Evolutionary conservation across 2,329 filamentous ascomycete genomes (phyloP), one percentile per base, ranked within the genome.

Genomic region (Alternaria burnsii): DNA sequence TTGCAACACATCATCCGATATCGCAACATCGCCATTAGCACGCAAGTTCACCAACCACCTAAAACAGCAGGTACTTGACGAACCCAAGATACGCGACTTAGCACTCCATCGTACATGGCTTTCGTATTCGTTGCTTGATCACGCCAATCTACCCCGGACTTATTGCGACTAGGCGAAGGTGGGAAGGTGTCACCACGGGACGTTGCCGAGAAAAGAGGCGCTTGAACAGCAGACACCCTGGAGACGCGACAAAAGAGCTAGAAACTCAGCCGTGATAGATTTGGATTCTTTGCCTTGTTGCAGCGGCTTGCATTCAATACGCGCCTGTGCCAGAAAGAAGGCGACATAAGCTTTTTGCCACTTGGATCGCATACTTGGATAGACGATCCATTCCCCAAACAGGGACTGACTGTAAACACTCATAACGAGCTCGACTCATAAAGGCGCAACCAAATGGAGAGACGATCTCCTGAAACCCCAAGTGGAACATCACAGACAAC

Each of bases 161-260:
- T 34, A 7, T 28, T 24, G 52, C 48, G 46, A 61, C 71, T 75
- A 75, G 62, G 58, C 70, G 55, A 51, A 57, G 71, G 55, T 51
- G 28, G 72, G 74, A 74, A 76, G 74, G 74, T 75, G 72, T 38
- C 64, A 74, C 65, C 52, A 61, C 61, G 14, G 36, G 53, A 48
- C 55, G 51, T 61, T 65, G 63, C 65, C 70, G 61, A 63, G 66
- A 62, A 58, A 59, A 62, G 38, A 12, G 34, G 2, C 11, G 20
- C 20, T 5, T 16, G 24, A 28, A 16, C 4, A 28, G 8, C 22
- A 10, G 4, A 24, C 14, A 12, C 32, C 46, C 4, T 38, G 30
- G 20, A 26, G 14, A 20, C 24, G 18, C 30, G 18, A 34, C 44
- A 28, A 34, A 16, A 32, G 44, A 48, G 18, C 18, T 34, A 16